These are phyloP conservation scores for Lolium rigidum DNA, from an alignment of 176 grass and related monocot species.

Conservation along the genomic window DNA sequence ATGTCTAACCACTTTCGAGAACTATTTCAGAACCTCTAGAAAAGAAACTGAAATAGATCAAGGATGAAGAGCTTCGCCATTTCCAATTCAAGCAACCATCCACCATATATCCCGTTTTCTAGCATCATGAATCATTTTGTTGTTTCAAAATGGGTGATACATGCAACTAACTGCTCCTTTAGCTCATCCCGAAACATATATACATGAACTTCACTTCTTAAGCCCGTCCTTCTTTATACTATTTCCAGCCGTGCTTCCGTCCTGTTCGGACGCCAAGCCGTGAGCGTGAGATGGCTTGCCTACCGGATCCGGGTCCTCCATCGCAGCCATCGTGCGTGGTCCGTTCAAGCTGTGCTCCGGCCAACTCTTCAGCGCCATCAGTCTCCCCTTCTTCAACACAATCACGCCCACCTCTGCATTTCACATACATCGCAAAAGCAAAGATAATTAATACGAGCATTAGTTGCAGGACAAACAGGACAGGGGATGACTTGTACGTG, in stretches of 20 bases:
- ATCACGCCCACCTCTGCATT: slow-evolving; percentile 8
- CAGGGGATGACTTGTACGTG: not conserved
- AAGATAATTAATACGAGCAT: not conserved
- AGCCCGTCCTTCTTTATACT: slow-evolving; percentile 21
- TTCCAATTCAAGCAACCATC: not conserved
- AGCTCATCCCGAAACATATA: not conserved
- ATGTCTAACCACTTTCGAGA: not conserved
- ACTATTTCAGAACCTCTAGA: not conserved
- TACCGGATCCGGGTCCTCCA: not conserved
- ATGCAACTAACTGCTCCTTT: slow-evolving; percentile 1
- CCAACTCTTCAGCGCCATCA: not conserved
- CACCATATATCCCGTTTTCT: not conserved
- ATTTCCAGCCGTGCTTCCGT: not conserved
- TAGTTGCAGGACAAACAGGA: not conserved
- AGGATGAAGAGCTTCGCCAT: not conserved
- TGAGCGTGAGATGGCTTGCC: not conserved
- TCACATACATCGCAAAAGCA: not conserved
- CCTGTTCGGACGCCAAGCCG: not conserved
- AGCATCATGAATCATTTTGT: not conserved
- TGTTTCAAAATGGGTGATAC: not conserved
- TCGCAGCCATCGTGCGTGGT: not conserved
- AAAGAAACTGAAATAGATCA: not conserved
- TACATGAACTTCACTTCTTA: slow-evolving; percentile 6
- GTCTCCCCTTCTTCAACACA: not conserved
- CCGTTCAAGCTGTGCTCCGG: not conserved